Conservation (phyloP, 208 protist genomes). For the Acanthamoeba royreba region DNA sequence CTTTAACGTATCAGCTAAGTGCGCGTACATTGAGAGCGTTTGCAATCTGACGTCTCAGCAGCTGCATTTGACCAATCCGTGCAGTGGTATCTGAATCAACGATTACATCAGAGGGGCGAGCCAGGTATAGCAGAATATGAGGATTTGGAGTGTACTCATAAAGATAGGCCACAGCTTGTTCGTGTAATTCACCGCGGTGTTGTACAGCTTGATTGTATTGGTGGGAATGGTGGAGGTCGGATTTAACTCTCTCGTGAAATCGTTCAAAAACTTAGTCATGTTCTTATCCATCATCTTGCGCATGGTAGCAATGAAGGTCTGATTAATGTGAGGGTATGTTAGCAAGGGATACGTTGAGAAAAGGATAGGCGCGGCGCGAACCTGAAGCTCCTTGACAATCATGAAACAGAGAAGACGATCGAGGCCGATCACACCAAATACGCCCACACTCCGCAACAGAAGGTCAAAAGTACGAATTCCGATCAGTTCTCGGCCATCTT, state of each 20-base stretch:
- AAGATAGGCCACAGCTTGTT: constrained; percentile 62
- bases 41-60: constrained; percentile 88
- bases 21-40: constrained; percentile 83
- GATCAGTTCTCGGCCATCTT: constrained; percentile 76
- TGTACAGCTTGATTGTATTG: constrained; percentile 61
- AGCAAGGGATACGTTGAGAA: neutral
- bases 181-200: constrained; percentile 62
- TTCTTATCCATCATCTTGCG: constrained; percentile 33
- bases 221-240: constrained; percentile 53
- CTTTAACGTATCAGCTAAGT: neutral
- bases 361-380: neutral
- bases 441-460: constrained; percentile 84
- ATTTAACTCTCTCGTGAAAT: constrained; percentile 13
- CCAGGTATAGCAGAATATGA: neutral
- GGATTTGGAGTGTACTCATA: neutral
- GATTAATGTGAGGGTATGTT: neutral
- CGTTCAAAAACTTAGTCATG: constrained; percentile 28
- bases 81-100: constrained; percentile 1
- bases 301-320: neutral
- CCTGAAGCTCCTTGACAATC: constrained; percentile 87
- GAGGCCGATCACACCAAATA: constrained; percentile 72
- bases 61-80: constrained; percentile 76
- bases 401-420: constrained; percentile 91
- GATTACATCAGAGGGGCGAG: neutral
- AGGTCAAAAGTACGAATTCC: constrained; percentile 86